Conservation (phyloP, 2,329 filamentous ascomycete species). For the Microdochium nivale region DNA sequence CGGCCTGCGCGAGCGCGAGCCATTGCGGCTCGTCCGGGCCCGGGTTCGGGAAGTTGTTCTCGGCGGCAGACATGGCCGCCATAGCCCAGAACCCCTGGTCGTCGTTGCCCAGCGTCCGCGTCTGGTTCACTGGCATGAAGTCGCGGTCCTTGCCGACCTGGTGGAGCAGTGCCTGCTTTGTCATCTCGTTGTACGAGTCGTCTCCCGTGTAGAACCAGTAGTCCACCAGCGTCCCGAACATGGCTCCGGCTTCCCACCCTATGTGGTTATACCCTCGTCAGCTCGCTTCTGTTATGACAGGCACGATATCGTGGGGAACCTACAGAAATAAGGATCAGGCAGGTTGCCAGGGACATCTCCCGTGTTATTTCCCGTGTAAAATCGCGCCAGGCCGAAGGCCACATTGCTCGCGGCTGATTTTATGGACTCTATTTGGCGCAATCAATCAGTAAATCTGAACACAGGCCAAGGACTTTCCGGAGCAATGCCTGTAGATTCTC, state of each 20-base stretch:
- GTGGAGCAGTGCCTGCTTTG: constrained; percentile 49
- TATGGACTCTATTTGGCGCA: constrained; percentile 33
- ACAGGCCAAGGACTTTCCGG: background rate
- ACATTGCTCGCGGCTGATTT: constrained; percentile 27
- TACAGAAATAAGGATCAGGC: constrained; percentile 56
- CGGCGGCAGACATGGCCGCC: constrained; percentile 69
- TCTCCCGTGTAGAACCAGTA: constrained; percentile 67
- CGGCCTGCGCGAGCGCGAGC: constrained; percentile 69
- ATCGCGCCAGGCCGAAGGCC: constrained; percentile 22
- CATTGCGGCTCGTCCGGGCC: constrained; percentile 56
- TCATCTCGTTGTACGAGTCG: constrained; percentile 51
- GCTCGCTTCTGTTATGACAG: constrained; percentile 29
- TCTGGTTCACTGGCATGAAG: constrained; percentile 62
- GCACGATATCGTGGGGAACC: constrained; percentile 20
- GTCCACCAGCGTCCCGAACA: constrained; percentile 64
- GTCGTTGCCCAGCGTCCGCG: constrained; percentile 56
- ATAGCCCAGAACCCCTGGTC: constrained; percentile 83
- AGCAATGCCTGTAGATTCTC: no score
- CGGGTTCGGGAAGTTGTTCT: constrained; percentile 66
- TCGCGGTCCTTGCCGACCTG: constrained; percentile 51
- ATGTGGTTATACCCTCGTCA: constrained; percentile 39
- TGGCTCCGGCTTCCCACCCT: constrained; percentile 66
- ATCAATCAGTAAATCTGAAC: background rate
- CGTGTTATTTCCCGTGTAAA: constrained; percentile 43
- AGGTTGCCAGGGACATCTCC: constrained; percentile 50